Evolutionary conservation across 768 basidiomycete genomes (phyloP).

Genomic region (Serendipita vermifera): DNA sequence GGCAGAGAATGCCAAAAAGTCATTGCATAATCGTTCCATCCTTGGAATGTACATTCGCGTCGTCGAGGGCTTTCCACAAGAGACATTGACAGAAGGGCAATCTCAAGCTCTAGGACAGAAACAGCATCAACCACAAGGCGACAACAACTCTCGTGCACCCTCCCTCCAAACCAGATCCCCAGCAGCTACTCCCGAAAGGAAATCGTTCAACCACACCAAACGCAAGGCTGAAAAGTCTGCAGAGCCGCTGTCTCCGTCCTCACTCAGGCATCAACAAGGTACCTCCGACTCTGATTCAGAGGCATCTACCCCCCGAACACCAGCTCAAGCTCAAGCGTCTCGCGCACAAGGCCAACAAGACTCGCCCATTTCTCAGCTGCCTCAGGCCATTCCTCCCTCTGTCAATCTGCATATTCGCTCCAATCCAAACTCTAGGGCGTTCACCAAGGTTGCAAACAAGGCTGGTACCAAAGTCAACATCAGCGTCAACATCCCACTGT

Average conservation of each 20-base stretch:
- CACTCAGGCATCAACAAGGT: too few relatives aligned
- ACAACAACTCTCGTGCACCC: slow-evolving; percentile 24
- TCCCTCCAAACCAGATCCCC: slow-evolving; percentile 19
- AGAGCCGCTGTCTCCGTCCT: slow-evolving; percentile 13
- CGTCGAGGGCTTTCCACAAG: slow-evolving; percentile 22
- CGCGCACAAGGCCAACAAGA: too few relatives aligned
- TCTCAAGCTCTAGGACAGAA: not conserved
- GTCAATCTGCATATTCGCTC: too few relatives aligned
- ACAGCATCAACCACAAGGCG: not conserved
- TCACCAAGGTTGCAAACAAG: too few relatives aligned
- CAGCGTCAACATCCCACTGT: too few relatives aligned
- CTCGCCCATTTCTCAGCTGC: too few relatives aligned
- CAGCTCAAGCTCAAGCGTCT: too few relatives aligned
- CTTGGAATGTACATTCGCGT: slow-evolving; percentile 42
- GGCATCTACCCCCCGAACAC: too few relatives aligned
- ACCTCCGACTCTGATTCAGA: too few relatives aligned
- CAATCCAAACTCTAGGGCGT: too few relatives aligned
- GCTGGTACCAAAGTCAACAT: too few relatives aligned
- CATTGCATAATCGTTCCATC: slow-evolving; percentile 36
- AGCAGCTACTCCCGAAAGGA: slow-evolving; percentile 23
- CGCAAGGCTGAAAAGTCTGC: slow-evolving; percentile 10
- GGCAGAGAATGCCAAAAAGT: slow-evolving; percentile 38
- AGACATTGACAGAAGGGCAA: slow-evolving; percentile 14
- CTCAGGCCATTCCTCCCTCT: too few relatives aligned
- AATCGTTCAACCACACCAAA: slow-evolving; percentile 18